Percentiles rank a stretch among this genome's conserved stretches.
Evolutionary conservation across 176 grass and related monocot species (phyloP).

Genomic region (Pharus latifolius): DNA sequence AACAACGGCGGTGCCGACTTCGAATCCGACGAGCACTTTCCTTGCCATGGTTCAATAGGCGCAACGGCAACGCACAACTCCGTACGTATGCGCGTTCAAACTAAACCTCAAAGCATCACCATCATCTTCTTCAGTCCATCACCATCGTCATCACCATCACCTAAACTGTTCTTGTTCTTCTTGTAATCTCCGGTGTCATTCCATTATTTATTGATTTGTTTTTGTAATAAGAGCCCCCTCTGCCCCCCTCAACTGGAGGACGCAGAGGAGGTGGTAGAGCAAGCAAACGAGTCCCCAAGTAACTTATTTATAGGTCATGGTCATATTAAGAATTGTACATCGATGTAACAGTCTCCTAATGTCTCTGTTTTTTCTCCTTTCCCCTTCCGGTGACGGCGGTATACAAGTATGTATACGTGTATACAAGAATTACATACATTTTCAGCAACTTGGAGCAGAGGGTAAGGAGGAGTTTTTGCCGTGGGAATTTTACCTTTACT

Average conservation of each 20-base stretch:
- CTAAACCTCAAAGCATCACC: conserved; percentile 5
- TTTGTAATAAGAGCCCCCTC: conserved; percentile 37
- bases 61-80: neutral
- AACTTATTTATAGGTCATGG: conserved; percentile 35
- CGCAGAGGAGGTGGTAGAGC: conserved; percentile 18
- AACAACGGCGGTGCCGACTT: conserved; percentile 8
- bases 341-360: conserved; percentile 39
- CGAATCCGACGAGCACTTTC: conserved; percentile 38
- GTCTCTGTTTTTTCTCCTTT: neutral
- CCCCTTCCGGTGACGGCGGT: conserved; percentile 15
- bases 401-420: conserved; percentile 54
- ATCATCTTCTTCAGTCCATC: neutral
- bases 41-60: conserved; percentile 46
- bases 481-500: neutral
- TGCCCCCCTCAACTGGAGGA: conserved; percentile 26
- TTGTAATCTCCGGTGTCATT: conserved; percentile 34
- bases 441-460: conserved; percentile 24
- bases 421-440: conserved; percentile 56
- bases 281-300: conserved; percentile 2
- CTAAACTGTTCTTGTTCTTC: conserved; percentile 7
- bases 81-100: conserved; percentile 1
- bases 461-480: conserved; percentile 13
- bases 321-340: conserved; percentile 43
- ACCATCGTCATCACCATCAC: conserved; percentile 1
- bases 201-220: conserved; percentile 63